Base-by-base conservation (phyloP, 441 rosid species). In the Adansonia gregorii region DNA sequence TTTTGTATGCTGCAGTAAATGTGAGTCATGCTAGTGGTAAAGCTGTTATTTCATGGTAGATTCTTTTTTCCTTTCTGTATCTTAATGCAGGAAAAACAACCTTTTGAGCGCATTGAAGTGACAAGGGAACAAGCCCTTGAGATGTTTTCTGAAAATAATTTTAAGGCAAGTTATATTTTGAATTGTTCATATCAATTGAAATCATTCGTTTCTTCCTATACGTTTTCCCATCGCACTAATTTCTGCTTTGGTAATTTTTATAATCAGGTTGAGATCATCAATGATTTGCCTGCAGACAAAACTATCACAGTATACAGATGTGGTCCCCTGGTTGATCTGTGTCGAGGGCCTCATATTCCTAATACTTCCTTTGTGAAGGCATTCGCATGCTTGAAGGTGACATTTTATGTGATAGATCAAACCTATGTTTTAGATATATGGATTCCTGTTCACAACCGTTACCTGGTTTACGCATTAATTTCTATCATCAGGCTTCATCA, bases 81-180 rank as follows among this genome's bases (percentile, higher is more conserved):
- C 67, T 58, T 73, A 59, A 73, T 58, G 64, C 86, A 94, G 99
- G 93, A 89, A 81, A 66, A 87, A 73, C 98, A 94, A 82, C 97
- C 97, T 77, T 97, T 97, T 90, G 98, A 94, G 82, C 93, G 98
- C 77, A 93, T 97, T 88, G 98, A 94, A 87, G 97, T 94, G 78
- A 84, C 99, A 54, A 90, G 89, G 83, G 98, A 91, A 8, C 89
- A 97, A 77, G 98, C 99, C 6, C 88, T 93, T 66, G 70, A 66
- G 70, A 35, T 66, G 51, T 66, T 66, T 79, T 91, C 97, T 52
- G 99, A 94, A 61, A 94, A 97, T 81, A 87, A 78, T 19, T 97
- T 97, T 81, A 97, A 97, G 98, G 99, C 86, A 83, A 76, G 85
- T 82, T 80, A 48, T 67, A 48, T 69, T 41, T 68, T 70, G 11